A percentile compares a stretch with the other conserved stretches of the same genome.
Conservation (phyloP, 106 monocot species). For the Dendrobium chrysotoxum region DNA sequence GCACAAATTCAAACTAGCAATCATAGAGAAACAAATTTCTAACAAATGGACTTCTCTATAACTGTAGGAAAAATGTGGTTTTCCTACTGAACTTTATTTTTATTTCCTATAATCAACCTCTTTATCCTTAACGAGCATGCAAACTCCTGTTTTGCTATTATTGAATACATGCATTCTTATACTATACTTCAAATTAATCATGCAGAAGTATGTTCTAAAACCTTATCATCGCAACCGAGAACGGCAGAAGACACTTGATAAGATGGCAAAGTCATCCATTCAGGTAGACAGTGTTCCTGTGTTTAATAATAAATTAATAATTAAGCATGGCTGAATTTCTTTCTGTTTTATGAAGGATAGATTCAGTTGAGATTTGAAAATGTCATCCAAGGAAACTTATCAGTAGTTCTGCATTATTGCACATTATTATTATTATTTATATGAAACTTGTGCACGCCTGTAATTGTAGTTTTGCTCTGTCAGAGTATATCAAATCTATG, state of each 20-base stretch:
- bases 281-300: slow-evolving; percentile 36
- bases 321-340: not conserved
- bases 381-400: not conserved
- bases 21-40: not conserved
- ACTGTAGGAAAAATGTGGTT: not conserved
- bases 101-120: not conserved
- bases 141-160: not conserved
- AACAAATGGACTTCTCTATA: not conserved
- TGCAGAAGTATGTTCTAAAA: slow-evolving; percentile 73
- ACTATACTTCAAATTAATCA: not conserved
- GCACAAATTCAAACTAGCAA: not conserved
- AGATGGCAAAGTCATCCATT: slow-evolving; percentile 37
- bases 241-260: slow-evolving; percentile 54
- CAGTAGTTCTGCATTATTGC: not conserved
- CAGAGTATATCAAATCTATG: not conserved
- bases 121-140: not conserved
- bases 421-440: not conserved
- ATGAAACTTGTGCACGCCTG: not conserved
- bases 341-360: not conserved
- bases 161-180: slow-evolving; percentile 1
- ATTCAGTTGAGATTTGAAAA: not conserved
- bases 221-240: slow-evolving; percentile 67
- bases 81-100: not conserved
- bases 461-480: not conserved
- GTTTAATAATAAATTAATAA: not conserved